Evolutionary conservation across 805 yeast species (phyloP).

Genomic region (Yarrowia sp.): DNA sequence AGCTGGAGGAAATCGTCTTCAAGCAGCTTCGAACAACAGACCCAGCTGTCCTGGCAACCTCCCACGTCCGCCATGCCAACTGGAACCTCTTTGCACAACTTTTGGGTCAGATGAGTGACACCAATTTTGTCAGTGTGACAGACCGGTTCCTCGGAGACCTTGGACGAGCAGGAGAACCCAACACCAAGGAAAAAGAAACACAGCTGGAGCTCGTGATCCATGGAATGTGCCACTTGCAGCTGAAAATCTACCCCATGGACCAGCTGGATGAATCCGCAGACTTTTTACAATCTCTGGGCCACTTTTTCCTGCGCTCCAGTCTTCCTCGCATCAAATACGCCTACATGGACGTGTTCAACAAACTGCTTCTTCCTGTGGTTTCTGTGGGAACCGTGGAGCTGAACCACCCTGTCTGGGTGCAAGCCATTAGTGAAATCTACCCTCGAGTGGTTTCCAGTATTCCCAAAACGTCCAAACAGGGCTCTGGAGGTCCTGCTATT

Average conservation of each 20-base stretch:
- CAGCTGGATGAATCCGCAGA: constrained; percentile 91
- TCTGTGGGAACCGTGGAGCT: constrained; percentile 88
- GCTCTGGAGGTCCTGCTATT: constrained; percentile 4
- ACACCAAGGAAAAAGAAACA: constrained; percentile 53
- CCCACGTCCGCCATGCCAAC: constrained; percentile 79
- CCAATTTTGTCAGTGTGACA: constrained; percentile 79
- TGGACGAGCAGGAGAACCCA: constrained; percentile 67
- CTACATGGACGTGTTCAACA: constrained; percentile 79
- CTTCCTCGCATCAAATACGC: constrained; percentile 66
- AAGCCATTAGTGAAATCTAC: constrained; percentile 65
- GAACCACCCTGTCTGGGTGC: constrained; percentile 93
- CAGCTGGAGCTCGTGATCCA: constrained; percentile 70
- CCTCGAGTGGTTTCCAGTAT: constrained; percentile 54
- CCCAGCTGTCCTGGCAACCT: constrained; percentile 61
- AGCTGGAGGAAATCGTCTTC: constrained; percentile 89
- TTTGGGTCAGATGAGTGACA: constrained; percentile 85
- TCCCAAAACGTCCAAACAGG: constrained; percentile 36
- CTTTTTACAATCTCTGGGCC: constrained; percentile 77
- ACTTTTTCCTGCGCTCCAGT: constrained; percentile 67
- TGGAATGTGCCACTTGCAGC: constrained; percentile 83
- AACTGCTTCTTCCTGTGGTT: constrained; percentile 75
- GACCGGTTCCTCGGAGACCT: constrained; percentile 91
- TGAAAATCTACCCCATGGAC: constrained; percentile 83
- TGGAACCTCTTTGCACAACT: constrained; percentile 90
- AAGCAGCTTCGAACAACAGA: constrained; percentile 85